A percentile compares a stretch with the other conserved stretches of the same genome.
Evolutionary conservation across 106 monocot species (phyloP).

Genomic region (Allium cepa): DNA sequence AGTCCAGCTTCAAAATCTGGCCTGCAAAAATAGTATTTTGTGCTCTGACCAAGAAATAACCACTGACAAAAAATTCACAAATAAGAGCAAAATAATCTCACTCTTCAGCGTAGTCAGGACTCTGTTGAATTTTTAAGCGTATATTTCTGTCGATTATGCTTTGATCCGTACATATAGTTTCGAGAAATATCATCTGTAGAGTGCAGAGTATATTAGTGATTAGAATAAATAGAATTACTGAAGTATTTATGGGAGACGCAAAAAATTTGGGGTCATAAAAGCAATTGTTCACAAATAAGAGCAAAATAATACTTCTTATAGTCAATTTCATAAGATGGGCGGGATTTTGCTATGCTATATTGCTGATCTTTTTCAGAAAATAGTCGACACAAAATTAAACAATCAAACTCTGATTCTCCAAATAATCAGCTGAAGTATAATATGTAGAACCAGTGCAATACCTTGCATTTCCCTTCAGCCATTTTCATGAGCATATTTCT

Average conservation of each 20-base stretch:
- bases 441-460: slow-evolving; percentile 9
- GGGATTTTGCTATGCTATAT: too few relatives aligned
- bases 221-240: too few relatives aligned
- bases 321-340: too few relatives aligned
- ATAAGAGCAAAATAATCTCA: slow-evolving; percentile 25
- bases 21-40: slow-evolving; percentile 29
- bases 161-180: slow-evolving; percentile 95
- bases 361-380: too few relatives aligned
- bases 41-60: slow-evolving; percentile 5
- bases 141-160: slow-evolving; percentile 94
- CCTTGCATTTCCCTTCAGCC: slow-evolving; percentile 99
- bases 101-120: slow-evolving; percentile 96
- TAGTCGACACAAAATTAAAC: background rate
- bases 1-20: slow-evolving; percentile 92
- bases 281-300: too few relatives aligned
- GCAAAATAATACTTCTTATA: too few relatives aligned
- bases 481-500: slow-evolving; percentile 99
- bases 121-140: slow-evolving; percentile 95
- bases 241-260: too few relatives aligned
- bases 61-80: background rate
- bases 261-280: too few relatives aligned
- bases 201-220: slow-evolving; percentile 1
- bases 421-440: background rate
- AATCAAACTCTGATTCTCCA: background rate
- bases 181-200: slow-evolving; percentile 87